Evolutionary conservation across 208 protist genomes (phyloP).

Genomic region (Leishmania turanica): DNA sequence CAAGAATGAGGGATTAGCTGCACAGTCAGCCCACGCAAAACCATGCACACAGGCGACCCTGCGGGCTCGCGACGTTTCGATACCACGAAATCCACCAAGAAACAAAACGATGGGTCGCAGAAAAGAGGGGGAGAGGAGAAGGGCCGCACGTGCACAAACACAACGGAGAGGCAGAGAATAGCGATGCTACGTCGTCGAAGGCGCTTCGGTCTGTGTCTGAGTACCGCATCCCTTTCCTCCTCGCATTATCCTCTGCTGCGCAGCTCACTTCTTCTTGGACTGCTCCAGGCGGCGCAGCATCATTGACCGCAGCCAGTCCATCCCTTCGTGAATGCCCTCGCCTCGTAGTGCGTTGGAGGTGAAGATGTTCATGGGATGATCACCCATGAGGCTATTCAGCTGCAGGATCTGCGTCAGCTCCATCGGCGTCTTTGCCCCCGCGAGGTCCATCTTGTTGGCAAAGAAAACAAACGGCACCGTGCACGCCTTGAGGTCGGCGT

Average conservation of each 20-base stretch:
- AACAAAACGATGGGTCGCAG: background rate
- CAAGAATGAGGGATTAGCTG: background rate
- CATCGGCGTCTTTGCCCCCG: conserved; percentile 70
- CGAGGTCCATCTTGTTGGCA: conserved; percentile 93
- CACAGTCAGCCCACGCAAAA: background rate
- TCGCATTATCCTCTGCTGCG: background rate
- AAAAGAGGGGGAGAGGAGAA: background rate
- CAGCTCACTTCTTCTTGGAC: conserved; percentile 36
- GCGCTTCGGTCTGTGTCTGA: conserved; percentile 1
- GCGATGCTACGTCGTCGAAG: background rate
- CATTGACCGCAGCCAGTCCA: conserved; percentile 66
- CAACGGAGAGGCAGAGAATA: background rate
- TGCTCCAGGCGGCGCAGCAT: conserved; percentile 46
- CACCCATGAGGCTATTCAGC: conserved; percentile 60
- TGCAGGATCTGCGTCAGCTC: conserved; percentile 86
- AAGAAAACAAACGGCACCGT: conserved; percentile 85
- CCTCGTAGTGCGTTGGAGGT: conserved; percentile 76
- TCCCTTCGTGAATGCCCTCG: conserved; percentile 65
- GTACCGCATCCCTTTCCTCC: background rate
- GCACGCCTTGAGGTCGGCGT: conserved; percentile 48
- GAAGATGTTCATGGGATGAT: conserved; percentile 88
- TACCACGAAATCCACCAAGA: background rate
- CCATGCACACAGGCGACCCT: background rate
- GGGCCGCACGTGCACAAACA: background rate
- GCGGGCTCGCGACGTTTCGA: background rate